phyloP scores from a whole-genome alignment of 164 flowering plant genomes.

The Malania oleifera region DNA sequence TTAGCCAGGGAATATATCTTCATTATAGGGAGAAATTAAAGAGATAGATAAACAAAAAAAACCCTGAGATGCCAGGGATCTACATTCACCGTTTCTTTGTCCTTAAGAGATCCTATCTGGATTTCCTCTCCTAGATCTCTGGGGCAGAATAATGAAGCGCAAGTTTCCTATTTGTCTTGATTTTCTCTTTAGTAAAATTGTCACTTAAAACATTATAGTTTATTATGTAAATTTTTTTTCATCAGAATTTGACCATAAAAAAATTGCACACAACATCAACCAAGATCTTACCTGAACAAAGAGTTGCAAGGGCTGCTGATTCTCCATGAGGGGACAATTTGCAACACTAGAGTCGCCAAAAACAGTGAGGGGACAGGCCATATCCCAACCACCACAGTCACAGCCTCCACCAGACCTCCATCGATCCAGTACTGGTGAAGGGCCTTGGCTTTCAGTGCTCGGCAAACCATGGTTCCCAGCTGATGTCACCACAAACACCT shows the following conservation, averaged over 20 bases:
- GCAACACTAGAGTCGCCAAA: slow-evolving; percentile 32
- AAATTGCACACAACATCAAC: background rate
- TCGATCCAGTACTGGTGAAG: slow-evolving; percentile 71
- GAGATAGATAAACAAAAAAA: too few species aligned
- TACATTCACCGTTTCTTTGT: too few species aligned
- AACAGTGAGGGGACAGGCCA: slow-evolving; percentile 73
- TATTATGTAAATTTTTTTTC: too few species aligned
- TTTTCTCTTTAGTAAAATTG: background rate
- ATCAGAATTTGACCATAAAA: too few species aligned
- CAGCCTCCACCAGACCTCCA: slow-evolving; percentile 95
- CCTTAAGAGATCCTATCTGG: too few species aligned
- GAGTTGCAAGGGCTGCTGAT: slow-evolving; percentile 45
- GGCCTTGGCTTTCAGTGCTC: slow-evolving; percentile 36
- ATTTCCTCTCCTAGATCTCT: too few species aligned
- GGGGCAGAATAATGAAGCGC: too few species aligned
- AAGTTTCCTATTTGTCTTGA: too few species aligned
- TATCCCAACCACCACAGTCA: slow-evolving; percentile 99
- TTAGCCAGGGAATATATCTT: too few species aligned
- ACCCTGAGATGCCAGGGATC: too few species aligned
- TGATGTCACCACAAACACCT: slow-evolving; percentile 66
- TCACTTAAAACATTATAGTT: too few species aligned
- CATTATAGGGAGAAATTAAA: too few species aligned
- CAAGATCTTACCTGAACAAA: slow-evolving; percentile 57
- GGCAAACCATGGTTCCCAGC: slow-evolving; percentile 80
- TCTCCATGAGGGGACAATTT: slow-evolving; percentile 24